Conservation (phyloP, 768 basidiomycete genomes). For the Auricularia sp. region DNA sequence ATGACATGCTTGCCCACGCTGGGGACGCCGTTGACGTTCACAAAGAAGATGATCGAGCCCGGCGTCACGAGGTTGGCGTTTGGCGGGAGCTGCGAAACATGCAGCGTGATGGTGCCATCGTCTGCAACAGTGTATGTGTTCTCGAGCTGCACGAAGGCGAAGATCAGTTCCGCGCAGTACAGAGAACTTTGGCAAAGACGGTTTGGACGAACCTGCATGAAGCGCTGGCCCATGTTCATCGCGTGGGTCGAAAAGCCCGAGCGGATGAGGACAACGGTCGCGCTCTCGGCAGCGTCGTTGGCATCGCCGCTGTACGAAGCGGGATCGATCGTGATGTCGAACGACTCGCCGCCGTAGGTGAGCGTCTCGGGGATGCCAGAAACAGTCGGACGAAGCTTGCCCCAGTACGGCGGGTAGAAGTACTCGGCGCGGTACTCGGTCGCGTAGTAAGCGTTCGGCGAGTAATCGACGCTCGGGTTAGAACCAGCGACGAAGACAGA, state of each 20-base stretch:
- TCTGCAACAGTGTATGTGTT: constrained; percentile 71
- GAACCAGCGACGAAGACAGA: constrained; percentile 85
- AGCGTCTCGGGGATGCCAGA: constrained; percentile 62
- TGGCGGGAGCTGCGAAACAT: constrained; percentile 74
- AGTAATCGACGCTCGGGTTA: constrained; percentile 85
- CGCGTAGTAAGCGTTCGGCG: constrained; percentile 47
- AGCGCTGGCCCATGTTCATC: constrained; percentile 24
- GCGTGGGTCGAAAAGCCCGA: constrained; percentile 49
- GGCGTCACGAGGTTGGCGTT: constrained; percentile 83
- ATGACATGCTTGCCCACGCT: constrained; percentile 68
- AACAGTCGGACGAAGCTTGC: constrained; percentile 56
- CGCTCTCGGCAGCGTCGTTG: constrained; percentile 62
- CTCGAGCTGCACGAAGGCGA: constrained; percentile 59
- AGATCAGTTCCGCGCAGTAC: too few relatives aligned
- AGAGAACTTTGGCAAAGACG: too few relatives aligned
- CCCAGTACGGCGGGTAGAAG: constrained; percentile 90
- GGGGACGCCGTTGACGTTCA: constrained; percentile 77
- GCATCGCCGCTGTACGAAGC: constrained; percentile 55
- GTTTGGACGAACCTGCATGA: constrained; percentile 19
- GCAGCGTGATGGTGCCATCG: constrained; percentile 68
- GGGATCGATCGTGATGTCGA: constrained; percentile 62
- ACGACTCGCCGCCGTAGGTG: constrained; percentile 71
- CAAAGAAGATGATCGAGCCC: constrained; percentile 76
- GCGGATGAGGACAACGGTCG: constrained; percentile 71
- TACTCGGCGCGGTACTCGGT: constrained; percentile 76